Evolutionary conservation across 1,284 basidiomycete species (phyloP).

Genomic region (Ceratobasidium papillatum): DNA sequence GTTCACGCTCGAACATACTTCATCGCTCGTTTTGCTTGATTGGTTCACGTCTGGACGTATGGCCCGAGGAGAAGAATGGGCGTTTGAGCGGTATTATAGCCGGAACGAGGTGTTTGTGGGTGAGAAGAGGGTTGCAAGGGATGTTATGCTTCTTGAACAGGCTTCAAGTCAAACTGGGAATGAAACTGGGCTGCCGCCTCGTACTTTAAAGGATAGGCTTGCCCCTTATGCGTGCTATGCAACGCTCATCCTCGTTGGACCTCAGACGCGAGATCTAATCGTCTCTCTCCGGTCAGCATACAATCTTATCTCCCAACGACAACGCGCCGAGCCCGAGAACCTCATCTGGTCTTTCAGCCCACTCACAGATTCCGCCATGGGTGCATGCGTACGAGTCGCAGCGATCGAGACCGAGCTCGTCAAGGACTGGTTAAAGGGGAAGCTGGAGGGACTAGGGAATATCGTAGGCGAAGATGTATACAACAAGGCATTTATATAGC

Average conservation of each 20-base stretch:
- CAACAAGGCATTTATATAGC: conserved; percentile 62
- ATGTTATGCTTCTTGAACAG: conserved; percentile 78
- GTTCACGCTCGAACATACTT: conserved; percentile 66
- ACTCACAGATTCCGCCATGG: conserved; percentile 50
- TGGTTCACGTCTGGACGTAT: conserved; percentile 89
- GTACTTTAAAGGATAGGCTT: conserved; percentile 68
- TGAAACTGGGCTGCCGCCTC: conserved; percentile 50
- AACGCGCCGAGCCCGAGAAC: conserved; percentile 59
- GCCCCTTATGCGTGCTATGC: conserved; percentile 87
- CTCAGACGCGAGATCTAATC: conserved; percentile 60
- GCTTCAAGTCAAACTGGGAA: conserved; percentile 29
- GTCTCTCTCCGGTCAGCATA: conserved; percentile 61
- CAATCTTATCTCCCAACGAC: conserved; percentile 68
- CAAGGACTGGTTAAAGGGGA: conserved; percentile 69
- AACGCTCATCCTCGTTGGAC: conserved; percentile 78
- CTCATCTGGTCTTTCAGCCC: conserved; percentile 81
- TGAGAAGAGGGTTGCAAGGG: conserved; percentile 71
- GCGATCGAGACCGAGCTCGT: conserved; percentile 77
- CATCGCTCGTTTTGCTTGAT: conserved; percentile 80
- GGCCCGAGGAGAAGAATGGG: conserved; percentile 87
- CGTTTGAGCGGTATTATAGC: conserved; percentile 84
- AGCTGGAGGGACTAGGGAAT: conserved; percentile 61
- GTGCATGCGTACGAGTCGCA: conserved; percentile 74
- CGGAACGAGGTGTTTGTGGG: conserved; percentile 83
- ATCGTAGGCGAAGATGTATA: conserved; percentile 71